Evolutionary conservation across 192 early-diverging fungal genomes (phyloP).

Genomic region (Backusella psychrophila): DNA sequence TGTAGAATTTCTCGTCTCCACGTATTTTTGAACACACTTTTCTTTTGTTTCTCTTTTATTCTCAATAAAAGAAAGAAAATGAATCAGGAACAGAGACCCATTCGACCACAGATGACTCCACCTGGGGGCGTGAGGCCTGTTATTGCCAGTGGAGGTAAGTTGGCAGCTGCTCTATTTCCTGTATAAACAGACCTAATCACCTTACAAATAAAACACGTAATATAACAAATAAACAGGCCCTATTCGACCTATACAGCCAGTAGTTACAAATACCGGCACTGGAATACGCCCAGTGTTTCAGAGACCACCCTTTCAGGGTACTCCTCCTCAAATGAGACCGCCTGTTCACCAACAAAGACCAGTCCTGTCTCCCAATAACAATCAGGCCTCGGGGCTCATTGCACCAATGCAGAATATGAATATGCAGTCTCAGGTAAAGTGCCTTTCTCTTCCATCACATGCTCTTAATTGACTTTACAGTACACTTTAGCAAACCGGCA

Average conservation of each 20-base stretch:
- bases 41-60: neutral
- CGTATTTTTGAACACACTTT: neutral
- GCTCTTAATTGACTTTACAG: neutral
- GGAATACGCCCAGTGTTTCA: neutral
- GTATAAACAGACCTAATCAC: neutral
- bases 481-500: neutral
- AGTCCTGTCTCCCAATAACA: neutral
- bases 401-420: constrained; percentile 32
- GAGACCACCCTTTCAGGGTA: neutral
- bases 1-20: neutral
- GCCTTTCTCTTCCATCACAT: neutral
- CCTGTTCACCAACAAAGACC: neutral
- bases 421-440: neutral
- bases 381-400: constrained; percentile 1
- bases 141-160: neutral
- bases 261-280: neutral
- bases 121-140: neutral
- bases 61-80: neutral
- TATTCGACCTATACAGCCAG: neutral
- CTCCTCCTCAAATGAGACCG: neutral
- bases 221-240: neutral
- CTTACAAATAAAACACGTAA: neutral
- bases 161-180: no score
- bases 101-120: neutral
- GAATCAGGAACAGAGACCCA: constrained; percentile 5